Base-by-base conservation (phyloP, 306 rosid species). In the Cucumis melo region DNA sequence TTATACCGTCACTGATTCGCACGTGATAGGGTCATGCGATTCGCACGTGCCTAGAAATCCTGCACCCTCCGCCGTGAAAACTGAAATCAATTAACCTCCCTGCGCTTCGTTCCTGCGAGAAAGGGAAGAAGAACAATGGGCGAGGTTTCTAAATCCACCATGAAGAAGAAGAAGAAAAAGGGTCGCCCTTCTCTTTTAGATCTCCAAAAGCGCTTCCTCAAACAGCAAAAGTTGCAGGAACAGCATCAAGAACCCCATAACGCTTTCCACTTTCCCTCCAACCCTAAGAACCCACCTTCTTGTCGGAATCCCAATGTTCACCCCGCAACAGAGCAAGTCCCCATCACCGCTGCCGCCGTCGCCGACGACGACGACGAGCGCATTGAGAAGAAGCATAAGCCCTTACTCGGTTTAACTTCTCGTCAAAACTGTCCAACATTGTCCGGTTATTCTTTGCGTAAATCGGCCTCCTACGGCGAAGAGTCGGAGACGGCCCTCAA, bases 181-280 rank as follows among this genome's bases (percentile, higher is more conserved):
- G 98, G 98, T 0, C 98, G 98, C 27, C 98, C 98, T 5, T 91
- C 98, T 75, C 98, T 94, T 36, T 83, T 94, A 78, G 98, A 94
- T 91, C 97, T 94, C 78, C 96, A 91, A 88, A 94, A 85, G 70
- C 93, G 98, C 75, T 87, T 87, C 34, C 88, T 94, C 77, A 89
- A 83, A 44, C 76, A 87, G 50, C 94, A 87, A 53, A 88, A 87
- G 17, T 80, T 75, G 14, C 80, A 77, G 23, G 56, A 81, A 38
- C 88, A 70, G 67, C 54, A 58, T 0, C 73, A 36, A 11, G 77
- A 68, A n/a, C 82, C 27, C 83, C 84, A 79, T 54, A 81, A 80
- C 77, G 77, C 65, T 36, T 67, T 66, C 81, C 65, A 86, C 82
- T 79, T 84, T 7, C 19, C 68, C 78, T 44, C 87, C 20, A 78